Evolutionary conservation across 1,284 basidiomycete species (phyloP).

Genomic region (Inonotus obliquus): DNA sequence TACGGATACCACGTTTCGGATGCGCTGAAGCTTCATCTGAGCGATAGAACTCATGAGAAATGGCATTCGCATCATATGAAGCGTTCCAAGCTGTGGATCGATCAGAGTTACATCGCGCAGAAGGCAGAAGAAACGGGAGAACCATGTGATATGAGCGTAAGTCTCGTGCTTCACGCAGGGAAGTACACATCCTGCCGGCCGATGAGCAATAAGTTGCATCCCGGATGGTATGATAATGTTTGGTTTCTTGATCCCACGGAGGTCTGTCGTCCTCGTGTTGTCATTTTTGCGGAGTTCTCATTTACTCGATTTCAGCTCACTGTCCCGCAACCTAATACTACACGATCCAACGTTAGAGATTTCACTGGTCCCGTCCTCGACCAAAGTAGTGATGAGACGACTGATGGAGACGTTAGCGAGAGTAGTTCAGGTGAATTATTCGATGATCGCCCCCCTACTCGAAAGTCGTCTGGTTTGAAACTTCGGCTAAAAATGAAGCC

Average conservation of each 20-base stretch:
- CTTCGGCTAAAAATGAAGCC: neutral
- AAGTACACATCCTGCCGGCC: conserved; percentile 38
- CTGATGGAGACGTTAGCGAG: neutral
- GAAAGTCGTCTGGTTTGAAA: neutral
- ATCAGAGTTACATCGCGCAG: conserved; percentile 22
- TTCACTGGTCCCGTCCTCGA: conserved; percentile 1
- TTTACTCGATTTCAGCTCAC: neutral
- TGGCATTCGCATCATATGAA: conserved; percentile 45
- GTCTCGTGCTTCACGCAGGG: conserved; percentile 35
- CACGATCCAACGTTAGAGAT: neutral
- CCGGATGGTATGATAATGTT: conserved; percentile 12
- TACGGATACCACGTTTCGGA: conserved; percentile 47
- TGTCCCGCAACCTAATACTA: no score
- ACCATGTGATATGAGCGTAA: conserved; percentile 30
- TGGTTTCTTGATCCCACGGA: neutral
- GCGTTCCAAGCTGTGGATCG: conserved; percentile 26
- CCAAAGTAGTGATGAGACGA: neutral
- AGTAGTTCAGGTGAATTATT: neutral
- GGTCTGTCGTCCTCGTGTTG: neutral
- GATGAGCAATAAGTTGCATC: neutral
- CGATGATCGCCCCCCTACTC: neutral
- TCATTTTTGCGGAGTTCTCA: neutral
- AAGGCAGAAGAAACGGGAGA: conserved; percentile 33
- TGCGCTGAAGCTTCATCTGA: conserved; percentile 35
- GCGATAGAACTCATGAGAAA: conserved; percentile 27